Percentiles rank a stretch among this genome's conserved stretches.
These are phyloP conservation scores for Sergeia podlipaevii DNA, from an alignment of 208 protist species.

Conservation along the genomic window DNA sequence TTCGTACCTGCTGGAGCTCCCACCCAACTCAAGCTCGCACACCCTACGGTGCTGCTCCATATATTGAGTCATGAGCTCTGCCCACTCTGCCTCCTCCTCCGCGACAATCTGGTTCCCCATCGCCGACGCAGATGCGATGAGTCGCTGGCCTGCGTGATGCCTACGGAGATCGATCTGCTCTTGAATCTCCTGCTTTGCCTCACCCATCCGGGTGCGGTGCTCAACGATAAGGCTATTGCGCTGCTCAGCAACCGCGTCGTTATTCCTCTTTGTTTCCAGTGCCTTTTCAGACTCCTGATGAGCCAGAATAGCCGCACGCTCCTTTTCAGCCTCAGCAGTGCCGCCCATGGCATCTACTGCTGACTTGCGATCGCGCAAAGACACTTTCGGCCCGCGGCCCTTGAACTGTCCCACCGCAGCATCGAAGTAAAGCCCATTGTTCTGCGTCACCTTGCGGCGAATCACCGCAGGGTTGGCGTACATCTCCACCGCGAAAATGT, in stretches of 20 bases:
- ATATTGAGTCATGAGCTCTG: slow-evolving; percentile 27
- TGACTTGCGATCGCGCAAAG: slow-evolving; percentile 33
- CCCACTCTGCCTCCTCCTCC: slow-evolving; percentile 45
- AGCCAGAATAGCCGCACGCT: slow-evolving; percentile 33
- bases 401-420: slow-evolving; percentile 16
- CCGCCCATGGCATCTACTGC: slow-evolving; percentile 37
- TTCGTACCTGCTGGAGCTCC: slow-evolving; percentile 24
- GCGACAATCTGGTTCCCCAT: slow-evolving; percentile 34
- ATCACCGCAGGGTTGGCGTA: slow-evolving; percentile 41
- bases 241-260: slow-evolving; percentile 29
- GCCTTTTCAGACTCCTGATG: slow-evolving; percentile 37
- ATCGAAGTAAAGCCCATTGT: slow-evolving; percentile 65
- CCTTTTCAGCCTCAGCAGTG: slow-evolving; percentile 36
- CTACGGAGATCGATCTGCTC: slow-evolving; percentile 16
- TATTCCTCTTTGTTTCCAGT: slow-evolving; percentile 16
- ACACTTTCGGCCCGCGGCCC: slow-evolving; percentile 21
- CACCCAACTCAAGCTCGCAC: slow-evolving; percentile 25
- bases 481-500: slow-evolving; percentile 57
- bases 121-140: slow-evolving; percentile 30
- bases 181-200: slow-evolving; percentile 34
- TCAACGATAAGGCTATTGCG: slow-evolving; percentile 31
- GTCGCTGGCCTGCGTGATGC: slow-evolving; percentile 23
- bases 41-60: slow-evolving; percentile 26
- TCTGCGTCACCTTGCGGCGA: slow-evolving; percentile 34
- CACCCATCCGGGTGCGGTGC: slow-evolving; percentile 24